Evolutionary conservation across 805 yeast species (phyloP).

Genomic region (Diddensiella transvaalensis): DNA sequence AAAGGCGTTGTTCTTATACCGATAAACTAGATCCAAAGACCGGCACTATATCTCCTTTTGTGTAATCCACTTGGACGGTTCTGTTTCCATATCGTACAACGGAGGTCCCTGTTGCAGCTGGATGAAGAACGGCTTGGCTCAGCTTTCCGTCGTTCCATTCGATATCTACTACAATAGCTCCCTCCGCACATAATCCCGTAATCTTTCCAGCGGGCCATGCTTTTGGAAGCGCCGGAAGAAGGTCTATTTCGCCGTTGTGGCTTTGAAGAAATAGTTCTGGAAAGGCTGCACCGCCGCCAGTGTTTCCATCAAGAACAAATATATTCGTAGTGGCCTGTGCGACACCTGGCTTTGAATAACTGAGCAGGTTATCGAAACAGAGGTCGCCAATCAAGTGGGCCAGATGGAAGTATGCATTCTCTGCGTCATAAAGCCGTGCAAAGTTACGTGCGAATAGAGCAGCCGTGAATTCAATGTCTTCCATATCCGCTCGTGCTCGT

Average conservation of each 20-base stretch:
- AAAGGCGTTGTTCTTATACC: background rate
- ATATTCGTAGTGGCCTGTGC: conserved; percentile 9
- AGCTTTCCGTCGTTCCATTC: conserved; percentile 7
- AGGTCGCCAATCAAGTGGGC: conserved; percentile 10
- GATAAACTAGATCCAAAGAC: background rate
- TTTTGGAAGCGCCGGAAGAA: conserved; percentile 11
- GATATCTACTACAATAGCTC: conserved; percentile 4
- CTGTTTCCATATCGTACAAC: background rate
- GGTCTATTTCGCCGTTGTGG: conserved; percentile 2
- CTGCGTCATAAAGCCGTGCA: conserved; percentile 9
- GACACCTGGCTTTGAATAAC: conserved; percentile 12
- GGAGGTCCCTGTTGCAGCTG: background rate
- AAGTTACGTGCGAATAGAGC: conserved; percentile 8
- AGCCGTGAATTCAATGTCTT: conserved; percentile 12
- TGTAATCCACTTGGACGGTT: background rate
- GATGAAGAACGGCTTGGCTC: background rate
- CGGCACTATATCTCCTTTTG: background rate
- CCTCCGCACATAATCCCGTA: conserved; percentile 6
- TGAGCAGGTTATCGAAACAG: conserved; percentile 10
- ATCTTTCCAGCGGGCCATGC: conserved; percentile 7
- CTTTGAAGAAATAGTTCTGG: conserved; percentile 12
- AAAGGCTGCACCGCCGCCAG: conserved; percentile 13
- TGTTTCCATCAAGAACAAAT: conserved; percentile 14
- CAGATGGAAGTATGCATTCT: conserved; percentile 6
- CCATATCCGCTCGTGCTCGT: conserved; percentile 7